Percentiles rank a stretch among this genome's conserved stretches.
Evolutionary conservation across 768 basidiomycete genomes (phyloP).

Genomic region (Trametes maxima): DNA sequence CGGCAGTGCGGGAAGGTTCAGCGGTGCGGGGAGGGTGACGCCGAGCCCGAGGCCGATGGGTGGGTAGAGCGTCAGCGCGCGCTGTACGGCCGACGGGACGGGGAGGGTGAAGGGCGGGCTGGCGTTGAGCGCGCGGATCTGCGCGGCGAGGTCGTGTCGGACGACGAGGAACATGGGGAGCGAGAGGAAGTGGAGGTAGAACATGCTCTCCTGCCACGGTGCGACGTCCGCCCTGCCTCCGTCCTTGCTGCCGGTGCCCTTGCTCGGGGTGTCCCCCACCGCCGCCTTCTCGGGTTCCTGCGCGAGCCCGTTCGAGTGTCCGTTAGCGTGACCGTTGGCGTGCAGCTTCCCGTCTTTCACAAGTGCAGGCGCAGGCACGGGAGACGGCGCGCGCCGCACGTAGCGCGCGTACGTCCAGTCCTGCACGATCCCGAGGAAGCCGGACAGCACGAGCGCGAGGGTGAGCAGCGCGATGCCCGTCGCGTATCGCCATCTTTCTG

Average conservation of each 20-base stretch:
- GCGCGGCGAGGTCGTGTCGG: conserved; percentile 50
- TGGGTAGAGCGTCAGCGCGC: conserved; percentile 20
- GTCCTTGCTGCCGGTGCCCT: neutral
- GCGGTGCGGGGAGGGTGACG: conserved; percentile 23
- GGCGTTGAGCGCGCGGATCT: conserved; percentile 45
- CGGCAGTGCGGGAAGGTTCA: conserved; percentile 48
- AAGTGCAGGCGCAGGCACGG: neutral
- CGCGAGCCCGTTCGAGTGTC: neutral
- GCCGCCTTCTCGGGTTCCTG: neutral
- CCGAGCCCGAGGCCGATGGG: conserved; percentile 1
- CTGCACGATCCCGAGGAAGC: conserved; percentile 81
- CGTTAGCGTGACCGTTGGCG: neutral
- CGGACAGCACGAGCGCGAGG: conserved; percentile 77
- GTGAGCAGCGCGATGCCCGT: conserved; percentile 75
- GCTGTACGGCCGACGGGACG: conserved; percentile 35
- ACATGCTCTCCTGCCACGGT: conserved; percentile 89
- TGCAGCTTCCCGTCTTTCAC: neutral
- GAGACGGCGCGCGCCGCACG: conserved; percentile 24
- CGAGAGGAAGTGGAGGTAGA: conserved; percentile 83
- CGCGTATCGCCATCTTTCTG: conserved; percentile 49
- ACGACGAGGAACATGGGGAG: conserved; percentile 77
- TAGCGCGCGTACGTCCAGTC: conserved; percentile 73
- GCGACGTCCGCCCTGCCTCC: neutral
- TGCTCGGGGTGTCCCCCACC: neutral
- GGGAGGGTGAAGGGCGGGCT: conserved; percentile 37